These are phyloP conservation scores for Mortierella sp. DNA, from an alignment of 371 early-diverging fungal species.

Conservation along the genomic window DNA sequence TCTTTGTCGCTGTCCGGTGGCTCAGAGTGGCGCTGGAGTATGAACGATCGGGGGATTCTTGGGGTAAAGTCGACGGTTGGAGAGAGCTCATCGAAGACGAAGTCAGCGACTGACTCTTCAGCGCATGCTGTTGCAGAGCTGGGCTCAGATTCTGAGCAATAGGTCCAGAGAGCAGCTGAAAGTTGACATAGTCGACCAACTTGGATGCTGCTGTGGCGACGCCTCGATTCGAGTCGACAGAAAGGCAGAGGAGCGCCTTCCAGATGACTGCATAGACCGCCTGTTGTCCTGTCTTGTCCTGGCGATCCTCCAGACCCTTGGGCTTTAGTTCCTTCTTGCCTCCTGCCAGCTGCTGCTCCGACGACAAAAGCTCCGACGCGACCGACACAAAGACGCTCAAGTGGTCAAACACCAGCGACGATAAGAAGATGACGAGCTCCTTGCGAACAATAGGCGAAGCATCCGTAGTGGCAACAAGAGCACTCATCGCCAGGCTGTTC, in stretches of 20 bases:
- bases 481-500: conserved; percentile 75
- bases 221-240: conserved; percentile 83
- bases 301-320: conserved; percentile 28
- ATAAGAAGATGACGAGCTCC: conserved; percentile 82
- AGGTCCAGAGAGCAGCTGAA: conserved; percentile 61
- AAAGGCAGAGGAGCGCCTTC: conserved; percentile 83
- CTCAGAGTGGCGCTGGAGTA: conserved; percentile 30
- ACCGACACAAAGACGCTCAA: conserved; percentile 70
- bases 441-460: conserved; percentile 86
- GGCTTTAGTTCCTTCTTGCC: conserved; percentile 26
- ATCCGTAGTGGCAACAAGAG: conserved; percentile 78
- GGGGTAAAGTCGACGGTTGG: conserved; percentile 17
- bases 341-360: conserved; percentile 58
- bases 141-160: conserved; percentile 44
- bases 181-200: conserved; percentile 83
- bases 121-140: conserved; percentile 41
- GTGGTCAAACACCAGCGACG: conserved; percentile 75
- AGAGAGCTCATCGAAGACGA: conserved; percentile 21
- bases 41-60: conserved; percentile 17
- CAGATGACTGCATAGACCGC: conserved; percentile 77
- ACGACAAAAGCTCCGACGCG: conserved; percentile 78
- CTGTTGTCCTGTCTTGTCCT: conserved; percentile 44
- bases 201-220: conserved; percentile 74
- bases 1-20: conserved; percentile 29
- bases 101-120: conserved; percentile 28